A percentile compares a stretch with the other conserved stretches of the same genome.
Evolutionary conservation across 495 filamentous ascomycete species (phyloP).

Genomic region (Cenococcum geophilum): DNA sequence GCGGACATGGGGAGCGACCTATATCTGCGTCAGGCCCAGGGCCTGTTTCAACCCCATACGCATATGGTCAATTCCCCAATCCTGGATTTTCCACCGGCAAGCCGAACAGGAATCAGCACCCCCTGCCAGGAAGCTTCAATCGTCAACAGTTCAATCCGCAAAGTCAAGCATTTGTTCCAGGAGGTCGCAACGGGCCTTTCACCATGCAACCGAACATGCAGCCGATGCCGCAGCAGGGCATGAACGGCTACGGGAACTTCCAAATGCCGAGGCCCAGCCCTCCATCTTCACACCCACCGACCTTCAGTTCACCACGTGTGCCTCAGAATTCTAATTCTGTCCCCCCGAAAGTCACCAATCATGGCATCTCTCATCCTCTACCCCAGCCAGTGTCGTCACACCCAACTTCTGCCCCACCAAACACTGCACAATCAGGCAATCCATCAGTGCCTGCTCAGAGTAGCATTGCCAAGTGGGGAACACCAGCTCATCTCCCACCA

Average conservation of each 20-base stretch:
- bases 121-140: constrained; percentile 74
- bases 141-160: constrained; percentile 87
- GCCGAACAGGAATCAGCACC: constrained; percentile 57
- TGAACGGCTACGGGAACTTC: constrained; percentile 20
- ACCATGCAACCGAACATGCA: constrained; percentile 27
- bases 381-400: constrained; percentile 32
- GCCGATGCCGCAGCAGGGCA: constrained; percentile 9
- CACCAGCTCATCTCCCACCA: constrained; percentile 40
- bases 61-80: constrained; percentile 69
- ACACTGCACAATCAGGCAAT: constrained; percentile 20
- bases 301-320: constrained; percentile 20
- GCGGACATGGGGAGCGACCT: constrained; percentile 41
- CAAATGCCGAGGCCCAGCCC: constrained; percentile 20
- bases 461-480: constrained; percentile 43
- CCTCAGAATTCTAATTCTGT: constrained; percentile 20
- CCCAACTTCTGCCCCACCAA: constrained; percentile 19
- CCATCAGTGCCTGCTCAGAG: constrained; percentile 28
- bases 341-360: constrained; percentile 13
- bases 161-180: constrained; percentile 81
- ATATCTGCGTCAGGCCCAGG: constrained; percentile 35
- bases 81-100: constrained; percentile 60
- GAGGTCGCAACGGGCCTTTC: constrained; percentile 27
- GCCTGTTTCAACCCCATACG: constrained; percentile 53
- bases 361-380: constrained; percentile 25
- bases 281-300: constrained; percentile 7